A percentile compares a stretch with the other conserved stretches of the same genome.
phyloP scores from a whole-genome alignment of 768 basidiomycete species.

The Panaeolus papilionaceus region DNA sequence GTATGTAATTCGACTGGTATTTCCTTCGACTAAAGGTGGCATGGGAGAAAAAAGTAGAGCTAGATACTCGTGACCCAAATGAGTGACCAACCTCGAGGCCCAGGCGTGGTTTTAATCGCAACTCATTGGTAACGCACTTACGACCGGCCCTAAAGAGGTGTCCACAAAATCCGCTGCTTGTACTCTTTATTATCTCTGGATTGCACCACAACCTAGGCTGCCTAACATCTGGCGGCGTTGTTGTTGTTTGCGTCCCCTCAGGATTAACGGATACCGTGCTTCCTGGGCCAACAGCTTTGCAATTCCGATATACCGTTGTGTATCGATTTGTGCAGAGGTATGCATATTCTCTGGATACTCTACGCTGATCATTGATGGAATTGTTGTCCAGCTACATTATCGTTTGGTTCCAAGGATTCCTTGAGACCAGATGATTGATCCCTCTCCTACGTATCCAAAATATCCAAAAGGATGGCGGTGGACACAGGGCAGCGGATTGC shows the following conservation, averaged over 20 bases:
- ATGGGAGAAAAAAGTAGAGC: not conserved
- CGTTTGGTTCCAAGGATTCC: not conserved
- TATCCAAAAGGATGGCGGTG: too few relatives aligned
- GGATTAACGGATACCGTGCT: too few relatives aligned
- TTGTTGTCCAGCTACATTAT: too few relatives aligned
- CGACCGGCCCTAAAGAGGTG: not conserved
- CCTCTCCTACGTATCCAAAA: too few relatives aligned
- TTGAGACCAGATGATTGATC: too few relatives aligned
- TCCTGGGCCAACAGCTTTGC: too few relatives aligned
- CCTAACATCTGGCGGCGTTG: not conserved
- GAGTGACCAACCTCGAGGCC: not conserved
- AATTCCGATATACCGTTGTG: too few relatives aligned
- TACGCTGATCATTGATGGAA: too few relatives aligned
- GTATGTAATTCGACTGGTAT: slow-evolving; percentile 30
- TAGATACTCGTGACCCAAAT: not conserved
- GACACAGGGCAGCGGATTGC: not conserved
- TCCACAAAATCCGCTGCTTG: not conserved
- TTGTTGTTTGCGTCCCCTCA: not conserved
- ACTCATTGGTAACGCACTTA: not conserved
- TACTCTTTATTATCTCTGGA: not conserved
- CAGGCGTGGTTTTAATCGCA: too few relatives aligned
- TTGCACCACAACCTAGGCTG: slow-evolving; percentile 3
- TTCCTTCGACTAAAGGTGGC: not conserved
- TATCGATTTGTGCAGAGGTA: too few relatives aligned
- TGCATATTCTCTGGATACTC: too few relatives aligned